These are phyloP conservation scores for Isabelozyma pseudorhagii DNA, from an alignment of 805 yeast species.

Conservation along the genomic window DNA sequence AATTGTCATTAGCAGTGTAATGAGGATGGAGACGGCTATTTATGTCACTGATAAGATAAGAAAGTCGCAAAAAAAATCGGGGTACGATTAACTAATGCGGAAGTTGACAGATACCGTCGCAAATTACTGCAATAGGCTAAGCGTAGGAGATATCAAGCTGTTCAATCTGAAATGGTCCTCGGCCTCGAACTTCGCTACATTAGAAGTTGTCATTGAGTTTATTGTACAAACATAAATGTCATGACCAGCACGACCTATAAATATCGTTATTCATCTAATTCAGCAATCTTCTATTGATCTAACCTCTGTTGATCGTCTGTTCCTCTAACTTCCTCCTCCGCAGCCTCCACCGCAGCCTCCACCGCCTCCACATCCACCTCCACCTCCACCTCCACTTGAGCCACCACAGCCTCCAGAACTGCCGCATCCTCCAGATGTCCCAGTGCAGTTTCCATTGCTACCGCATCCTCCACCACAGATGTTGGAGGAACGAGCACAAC, in stretches of 20 bases:
- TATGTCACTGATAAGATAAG: neutral
- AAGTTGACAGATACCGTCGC: neutral
- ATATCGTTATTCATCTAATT: too few species aligned
- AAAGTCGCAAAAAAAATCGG: neutral
- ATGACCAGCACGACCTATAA: too few species aligned
- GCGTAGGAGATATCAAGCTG: too few species aligned
- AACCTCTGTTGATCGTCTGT: too few species aligned
- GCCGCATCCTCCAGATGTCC: neutral
- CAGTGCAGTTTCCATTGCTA: neutral
- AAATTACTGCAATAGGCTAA: too few species aligned
- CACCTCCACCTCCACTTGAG: neutral
- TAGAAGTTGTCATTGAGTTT: too few species aligned
- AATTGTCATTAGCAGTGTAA: too few species aligned
- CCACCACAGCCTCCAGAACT: neutral
- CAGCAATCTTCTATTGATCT: too few species aligned
- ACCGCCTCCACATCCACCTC: neutral
- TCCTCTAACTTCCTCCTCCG: neutral
- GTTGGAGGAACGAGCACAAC: neutral
- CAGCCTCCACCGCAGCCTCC: constrained; percentile 1
- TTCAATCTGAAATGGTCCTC: too few species aligned
- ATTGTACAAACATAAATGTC: too few species aligned
- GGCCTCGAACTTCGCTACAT: too few species aligned
- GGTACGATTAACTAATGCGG: neutral
- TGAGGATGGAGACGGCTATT: too few species aligned
- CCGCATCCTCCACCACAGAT: neutral